Base-by-base conservation (phyloP, 2,329 filamentous ascomycete genomes). In the Pseudogymnoascus sp. region DNA sequence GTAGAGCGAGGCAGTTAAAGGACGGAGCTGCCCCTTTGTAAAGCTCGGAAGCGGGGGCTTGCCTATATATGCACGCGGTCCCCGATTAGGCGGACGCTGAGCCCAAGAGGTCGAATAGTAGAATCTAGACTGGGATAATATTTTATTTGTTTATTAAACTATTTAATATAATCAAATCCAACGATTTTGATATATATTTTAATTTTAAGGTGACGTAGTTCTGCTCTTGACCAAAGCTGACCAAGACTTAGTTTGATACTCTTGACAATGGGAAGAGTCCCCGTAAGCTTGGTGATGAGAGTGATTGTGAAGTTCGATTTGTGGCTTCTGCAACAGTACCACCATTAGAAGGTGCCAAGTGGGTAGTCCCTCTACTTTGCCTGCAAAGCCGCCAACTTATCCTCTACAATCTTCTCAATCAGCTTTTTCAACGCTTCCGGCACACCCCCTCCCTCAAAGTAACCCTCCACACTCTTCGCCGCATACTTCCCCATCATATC, bases 401-500 rank as follows among this genome's bases (percentile, higher is more conserved):
- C 85, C 37, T 91, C 88, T 12, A 96, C 87, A 66, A 96, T 82
- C 69, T 84, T 85, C 71, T 86, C 81, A 8, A 92, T 87, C 76
- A 91, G 85, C 76, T 88, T 89, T 76, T 90, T 84, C 66, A 92
- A 72, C 1, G 82, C 80, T 59, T 81, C 79, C 4, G 80, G 76
- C 72, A 78, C 79, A 59, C 78, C 79, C 14, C 79, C 77, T 3
- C 80, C 81, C 61, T 84, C 81, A 65, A 97, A 86, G 75, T 93
- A 95, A 6, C 88, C 91, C 18, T 87, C 83, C 63, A 97, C 86
- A 66, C 90, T 93, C 84, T 97, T 97, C 79, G 93, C 89, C 1
- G 91, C 89, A 71, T 93, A 93, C 78, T 93, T 93, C 61, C 84
- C 85, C 78, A 88, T 82, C 66, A 72, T 72, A 66, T 74, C 73